Percentiles rank a stretch among this genome's conserved stretches.
These are phyloP conservation scores for Croton laevigatus DNA, from an alignment of 441 rosid genomes.

Conservation along the genomic window DNA sequence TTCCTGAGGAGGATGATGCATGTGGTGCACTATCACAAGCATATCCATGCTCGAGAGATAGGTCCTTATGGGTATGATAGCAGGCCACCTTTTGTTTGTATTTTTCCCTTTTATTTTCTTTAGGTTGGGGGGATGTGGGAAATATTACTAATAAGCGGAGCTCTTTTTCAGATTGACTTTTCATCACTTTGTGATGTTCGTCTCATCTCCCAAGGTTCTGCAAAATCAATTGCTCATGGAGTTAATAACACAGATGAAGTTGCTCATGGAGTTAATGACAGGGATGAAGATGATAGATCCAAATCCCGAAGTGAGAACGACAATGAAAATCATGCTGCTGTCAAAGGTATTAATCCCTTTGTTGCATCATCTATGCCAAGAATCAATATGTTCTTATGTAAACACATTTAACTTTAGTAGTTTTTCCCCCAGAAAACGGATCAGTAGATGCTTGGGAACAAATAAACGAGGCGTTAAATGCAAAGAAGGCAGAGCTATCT, in stretches of 20 bases:
- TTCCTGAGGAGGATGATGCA: conserved; percentile 43
- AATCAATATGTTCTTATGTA: neutral
- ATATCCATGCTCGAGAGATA: conserved; percentile 66
- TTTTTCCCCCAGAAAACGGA: conserved; percentile 42
- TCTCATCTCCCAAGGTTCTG: conserved; percentile 34
- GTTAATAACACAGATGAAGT: conserved; percentile 27
- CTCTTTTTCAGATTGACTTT: conserved; percentile 59
- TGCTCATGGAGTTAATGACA: conserved; percentile 20
- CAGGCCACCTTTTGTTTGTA: neutral
- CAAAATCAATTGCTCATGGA: conserved; percentile 25
- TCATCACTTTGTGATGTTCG: conserved; percentile 75
- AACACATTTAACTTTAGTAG: conserved; percentile 3
- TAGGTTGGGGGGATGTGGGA: neutral
- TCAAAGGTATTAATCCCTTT: conserved; percentile 37
- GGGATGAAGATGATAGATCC: conserved; percentile 32
- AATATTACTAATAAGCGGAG: conserved; percentile 17
- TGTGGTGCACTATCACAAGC: conserved; percentile 40
- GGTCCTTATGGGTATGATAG: conserved; percentile 63
- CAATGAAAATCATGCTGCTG: conserved; percentile 24
- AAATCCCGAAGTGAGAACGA: conserved; percentile 19
- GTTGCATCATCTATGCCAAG: neutral
- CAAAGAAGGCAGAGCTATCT: conserved; percentile 63
- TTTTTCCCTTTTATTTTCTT: neutral
- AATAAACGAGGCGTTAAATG: conserved; percentile 52
- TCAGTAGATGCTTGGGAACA: conserved; percentile 68